Evolutionary conservation across 2,329 filamentous ascomycete genomes (phyloP).

Genomic region (Leptographium galeiforme): DNA sequence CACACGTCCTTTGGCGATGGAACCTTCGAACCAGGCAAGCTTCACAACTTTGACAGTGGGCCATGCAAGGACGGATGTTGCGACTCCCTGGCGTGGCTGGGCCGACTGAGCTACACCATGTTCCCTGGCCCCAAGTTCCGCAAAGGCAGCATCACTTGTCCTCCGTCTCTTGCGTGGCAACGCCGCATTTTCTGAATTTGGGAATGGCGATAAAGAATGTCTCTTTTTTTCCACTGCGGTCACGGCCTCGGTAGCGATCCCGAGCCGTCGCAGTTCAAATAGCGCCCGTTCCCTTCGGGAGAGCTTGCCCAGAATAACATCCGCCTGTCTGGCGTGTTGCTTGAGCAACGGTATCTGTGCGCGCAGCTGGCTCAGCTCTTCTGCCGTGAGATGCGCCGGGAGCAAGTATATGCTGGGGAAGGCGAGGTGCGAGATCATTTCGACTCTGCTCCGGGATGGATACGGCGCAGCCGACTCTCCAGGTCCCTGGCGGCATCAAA

Average conservation of each 20-base stretch:
- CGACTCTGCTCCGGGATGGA: neutral
- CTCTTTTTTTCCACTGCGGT: neutral
- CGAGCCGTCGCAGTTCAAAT: conserved; percentile 62
- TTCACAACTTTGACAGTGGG: conserved; percentile 35
- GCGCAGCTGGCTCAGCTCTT: conserved; percentile 51
- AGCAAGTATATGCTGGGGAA: conserved; percentile 62
- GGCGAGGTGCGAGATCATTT: neutral
- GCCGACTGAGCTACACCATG: neutral
- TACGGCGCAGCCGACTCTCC: too few species aligned
- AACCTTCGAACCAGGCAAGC: conserved; percentile 45
- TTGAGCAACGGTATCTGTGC: conserved; percentile 53
- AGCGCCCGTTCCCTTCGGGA: conserved; percentile 54
- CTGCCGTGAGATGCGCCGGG: conserved; percentile 50
- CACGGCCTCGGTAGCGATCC: conserved; percentile 43
- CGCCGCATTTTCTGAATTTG: neutral
- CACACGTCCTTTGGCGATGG: conserved; percentile 26
- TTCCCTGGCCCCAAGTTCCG: too few species aligned
- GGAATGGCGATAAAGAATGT: neutral
- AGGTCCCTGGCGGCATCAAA: too few species aligned
- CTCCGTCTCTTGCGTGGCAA: conserved; percentile 8
- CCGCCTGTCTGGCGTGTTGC: conserved; percentile 57
- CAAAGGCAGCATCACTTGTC: neutral
- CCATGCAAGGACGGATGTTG: neutral
- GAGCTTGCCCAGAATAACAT: conserved; percentile 62
- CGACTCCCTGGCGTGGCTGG: neutral